phyloP scores from a whole-genome alignment of 2,329 filamentous ascomycete genomes.

The Colletotrichum shisoi region DNA sequence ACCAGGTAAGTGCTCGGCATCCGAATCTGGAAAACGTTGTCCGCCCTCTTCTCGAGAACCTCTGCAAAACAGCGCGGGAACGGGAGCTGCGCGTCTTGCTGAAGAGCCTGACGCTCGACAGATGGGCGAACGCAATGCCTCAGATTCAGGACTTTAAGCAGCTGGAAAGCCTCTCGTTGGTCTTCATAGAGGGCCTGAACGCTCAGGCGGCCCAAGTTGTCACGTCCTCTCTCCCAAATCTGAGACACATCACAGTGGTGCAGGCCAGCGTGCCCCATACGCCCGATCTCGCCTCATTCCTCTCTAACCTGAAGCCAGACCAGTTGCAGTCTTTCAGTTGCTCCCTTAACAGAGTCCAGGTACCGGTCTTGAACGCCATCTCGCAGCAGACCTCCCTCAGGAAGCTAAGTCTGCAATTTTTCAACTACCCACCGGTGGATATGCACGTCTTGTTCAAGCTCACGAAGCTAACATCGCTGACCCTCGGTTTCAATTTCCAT shows the following conservation, averaged over 20 bases:
- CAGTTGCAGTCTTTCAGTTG: constrained; percentile 9
- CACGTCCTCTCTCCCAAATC: background rate
- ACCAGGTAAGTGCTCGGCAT: background rate
- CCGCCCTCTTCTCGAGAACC: background rate
- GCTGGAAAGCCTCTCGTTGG: constrained; percentile 11
- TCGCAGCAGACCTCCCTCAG: background rate
- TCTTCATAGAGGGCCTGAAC: background rate
- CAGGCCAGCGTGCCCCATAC: background rate
- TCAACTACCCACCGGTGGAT: background rate
- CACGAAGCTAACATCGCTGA: constrained; percentile 12
- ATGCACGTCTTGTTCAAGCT: constrained; percentile 4
- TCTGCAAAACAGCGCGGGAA: background rate
- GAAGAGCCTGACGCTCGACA: background rate
- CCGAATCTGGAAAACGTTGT: background rate
- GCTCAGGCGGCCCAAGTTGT: background rate
- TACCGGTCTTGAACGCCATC: constrained; percentile 1
- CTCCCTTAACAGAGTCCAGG: background rate
- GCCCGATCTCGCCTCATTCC: background rate
- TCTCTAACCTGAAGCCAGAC: constrained; percentile 1
- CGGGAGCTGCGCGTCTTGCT: background rate
- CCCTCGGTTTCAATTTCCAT: constrained; percentile 10
- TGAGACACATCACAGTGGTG: background rate
- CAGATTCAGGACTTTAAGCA: background rate
- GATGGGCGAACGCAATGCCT: background rate
- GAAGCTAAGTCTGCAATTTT: background rate